Evolutionary conservation across 179 eudicot genomes (phyloP), one percentile per base, ranked within the genome.

Genomic region (Gypsophila paniculata): DNA sequence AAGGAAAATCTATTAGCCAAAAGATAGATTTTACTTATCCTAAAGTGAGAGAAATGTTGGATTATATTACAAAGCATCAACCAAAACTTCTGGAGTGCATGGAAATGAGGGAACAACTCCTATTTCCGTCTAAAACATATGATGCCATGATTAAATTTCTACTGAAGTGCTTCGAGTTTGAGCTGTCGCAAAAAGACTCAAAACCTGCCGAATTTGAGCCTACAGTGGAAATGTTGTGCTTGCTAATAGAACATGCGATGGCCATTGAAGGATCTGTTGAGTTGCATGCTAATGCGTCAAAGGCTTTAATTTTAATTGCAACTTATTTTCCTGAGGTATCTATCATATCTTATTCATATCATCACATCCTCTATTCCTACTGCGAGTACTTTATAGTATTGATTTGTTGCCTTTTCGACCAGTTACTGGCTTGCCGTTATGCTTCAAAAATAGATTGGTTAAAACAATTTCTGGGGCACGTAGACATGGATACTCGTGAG

Each of bases 181-280:
- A 87, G 68, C 72, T 79, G 77, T 74, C 75, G 29, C 81, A 82
- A 68, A 76, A 72, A 57, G 71, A 59, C 69, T 74, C 77, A 59
- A 83, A 74, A 70, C 65, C 77, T 34, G 23, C 84, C 65, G 90
- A 84, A 51, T 72, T 79, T 76, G 79, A 82, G 78, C 73, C 76
- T 53, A 76, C 88, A 42, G 79, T 87, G 68, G 97, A 85, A 60
- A 77, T 70, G 14, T 72, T 91, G 80, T 93, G 91, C 81, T 84
- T 85, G 70, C 84, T 93, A 32, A 71, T 89, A 48, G 98, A 93
- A 77, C 90, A 93, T 89, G 96, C 90, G 61, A 86, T 93, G 97
- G 91, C 88, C 60, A 78, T 83, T 79, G 97, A 91, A 84, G 96
- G 98, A 70, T 86, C 98, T 71, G 85, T 83, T 70, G 96, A 93